A percentile compares a stretch with the other conserved stretches of the same genome.
phyloP scores from a whole-genome alignment of 805 yeast genomes.

The Torulaspora gathmanii region DNA sequence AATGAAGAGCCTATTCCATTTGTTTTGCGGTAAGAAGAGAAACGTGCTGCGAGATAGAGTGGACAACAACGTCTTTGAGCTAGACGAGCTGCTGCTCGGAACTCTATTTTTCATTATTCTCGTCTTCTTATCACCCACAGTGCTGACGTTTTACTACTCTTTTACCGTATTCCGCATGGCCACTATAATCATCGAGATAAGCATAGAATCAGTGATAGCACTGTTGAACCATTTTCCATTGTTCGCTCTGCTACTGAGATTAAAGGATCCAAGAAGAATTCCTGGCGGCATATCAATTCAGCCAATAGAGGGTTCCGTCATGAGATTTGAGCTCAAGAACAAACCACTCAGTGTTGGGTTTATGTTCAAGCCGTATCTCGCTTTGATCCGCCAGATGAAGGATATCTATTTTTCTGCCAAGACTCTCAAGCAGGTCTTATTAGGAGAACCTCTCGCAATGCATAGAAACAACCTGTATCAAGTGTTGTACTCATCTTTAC shows the following conservation, averaged over 20 bases:
- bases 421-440: conserved; percentile 39
- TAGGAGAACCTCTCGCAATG: conserved; percentile 44
- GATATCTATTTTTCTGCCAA: conserved; percentile 41
- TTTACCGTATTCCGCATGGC: conserved; percentile 59
- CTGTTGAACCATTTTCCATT: conserved; percentile 79
- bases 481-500: conserved; percentile 50
- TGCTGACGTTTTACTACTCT: conserved; percentile 72
- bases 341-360: conserved; percentile 42
- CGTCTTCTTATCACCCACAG: conserved; percentile 78
- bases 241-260: conserved; percentile 70
- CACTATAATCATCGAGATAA: conserved; percentile 45
- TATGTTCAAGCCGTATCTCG: conserved; percentile 48
- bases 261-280: conserved; percentile 70
- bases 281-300: conserved; percentile 53
- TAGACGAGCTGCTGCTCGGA: conserved; percentile 84
- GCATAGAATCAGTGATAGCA: conserved; percentile 57
- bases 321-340: conserved; percentile 35
- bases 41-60: conserved; percentile 80
- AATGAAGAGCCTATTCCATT: conserved; percentile 67
- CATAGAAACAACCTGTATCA: conserved; percentile 47
- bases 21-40: conserved; percentile 85
- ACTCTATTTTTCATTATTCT: conserved; percentile 80
- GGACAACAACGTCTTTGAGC: conserved; percentile 76
- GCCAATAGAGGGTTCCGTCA: conserved; percentile 14
- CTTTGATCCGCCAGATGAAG: conserved; percentile 39